Percentiles rank a stretch among this genome's conserved stretches.
Evolutionary conservation across 257 asterid genomes (phyloP).

Genomic region (Solanum habrochaites): DNA sequence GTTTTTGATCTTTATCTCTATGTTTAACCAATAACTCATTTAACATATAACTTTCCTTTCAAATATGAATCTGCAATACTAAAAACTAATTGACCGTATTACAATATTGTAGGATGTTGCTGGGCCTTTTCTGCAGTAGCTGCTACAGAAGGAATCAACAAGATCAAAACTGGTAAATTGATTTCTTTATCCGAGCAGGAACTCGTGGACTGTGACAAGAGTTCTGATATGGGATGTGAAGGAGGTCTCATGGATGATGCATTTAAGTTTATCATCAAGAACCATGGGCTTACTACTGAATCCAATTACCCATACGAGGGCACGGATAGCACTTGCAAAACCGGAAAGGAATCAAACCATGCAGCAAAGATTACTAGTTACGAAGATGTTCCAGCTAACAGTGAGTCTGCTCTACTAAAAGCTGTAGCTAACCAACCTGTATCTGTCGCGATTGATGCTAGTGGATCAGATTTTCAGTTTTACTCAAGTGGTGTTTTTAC

Average conservation of each 20-base stretch:
- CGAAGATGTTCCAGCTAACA: background rate
- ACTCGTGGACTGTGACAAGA: background rate
- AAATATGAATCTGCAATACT: too few relatives aligned
- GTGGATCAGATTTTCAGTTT: background rate
- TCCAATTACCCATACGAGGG: background rate
- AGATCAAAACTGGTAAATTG: background rate
- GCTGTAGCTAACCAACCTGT: background rate
- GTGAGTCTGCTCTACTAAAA: background rate
- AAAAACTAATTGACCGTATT: background rate
- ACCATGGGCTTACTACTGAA: background rate
- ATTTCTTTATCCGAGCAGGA: background rate
- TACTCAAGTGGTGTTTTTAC: background rate
- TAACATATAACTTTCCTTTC: too few relatives aligned
- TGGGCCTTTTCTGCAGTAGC: background rate
- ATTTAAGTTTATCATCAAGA: background rate
- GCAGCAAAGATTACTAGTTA: background rate
- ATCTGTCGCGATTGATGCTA: background rate
- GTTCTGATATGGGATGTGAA: background rate
- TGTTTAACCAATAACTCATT: too few relatives aligned
- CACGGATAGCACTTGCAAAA: background rate
- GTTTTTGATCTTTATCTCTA: too few relatives aligned
- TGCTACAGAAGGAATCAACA: background rate
- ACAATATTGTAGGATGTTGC: background rate
- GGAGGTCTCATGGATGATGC: background rate
- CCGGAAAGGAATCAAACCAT: background rate